These are phyloP conservation scores for Trichoderma sp. DNA, from an alignment of 2,329 filamentous ascomycete species.

Conservation along the genomic window DNA sequence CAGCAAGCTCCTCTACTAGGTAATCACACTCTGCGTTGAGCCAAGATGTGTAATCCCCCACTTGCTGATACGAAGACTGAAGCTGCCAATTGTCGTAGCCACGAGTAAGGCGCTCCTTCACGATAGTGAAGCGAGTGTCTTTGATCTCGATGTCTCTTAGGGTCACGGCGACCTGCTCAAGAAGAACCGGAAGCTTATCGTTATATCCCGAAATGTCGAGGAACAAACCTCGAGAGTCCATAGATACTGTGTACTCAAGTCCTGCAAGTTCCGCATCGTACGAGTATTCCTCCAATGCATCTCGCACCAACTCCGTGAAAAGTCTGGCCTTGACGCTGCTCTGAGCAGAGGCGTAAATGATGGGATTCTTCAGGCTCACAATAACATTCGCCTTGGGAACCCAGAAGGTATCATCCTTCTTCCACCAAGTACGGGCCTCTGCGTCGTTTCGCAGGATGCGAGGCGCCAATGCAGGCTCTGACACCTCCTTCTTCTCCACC, in stretches of 20 bases:
- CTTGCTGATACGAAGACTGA: conserved; percentile 83
- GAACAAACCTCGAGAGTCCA: conserved; percentile 70
- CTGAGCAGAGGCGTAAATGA: conserved; percentile 75
- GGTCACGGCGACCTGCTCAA: conserved; percentile 82
- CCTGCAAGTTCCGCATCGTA: conserved; percentile 95
- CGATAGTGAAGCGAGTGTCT: conserved; percentile 83
- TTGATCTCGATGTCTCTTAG: conserved; percentile 82
- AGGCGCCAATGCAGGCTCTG: conserved; percentile 68
- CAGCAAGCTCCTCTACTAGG: conserved; percentile 74
- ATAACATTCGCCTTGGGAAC: conserved; percentile 90
- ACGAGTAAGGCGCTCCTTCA: conserved; percentile 78
- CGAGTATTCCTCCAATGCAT: conserved; percentile 86
- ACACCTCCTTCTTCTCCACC: conserved; percentile 90
- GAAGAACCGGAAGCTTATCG: conserved; percentile 85
- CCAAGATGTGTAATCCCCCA: conserved; percentile 78
- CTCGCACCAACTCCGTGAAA: conserved; percentile 81
- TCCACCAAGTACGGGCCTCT: conserved; percentile 83
- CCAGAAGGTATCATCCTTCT: conserved; percentile 98
- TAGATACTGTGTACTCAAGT: conserved; percentile 73
- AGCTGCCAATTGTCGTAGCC: conserved; percentile 83
- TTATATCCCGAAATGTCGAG: conserved; percentile 88
- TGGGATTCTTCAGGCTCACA: conserved; percentile 73
- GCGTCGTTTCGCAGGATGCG: conserved; percentile 82
- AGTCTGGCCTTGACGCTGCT: conserved; percentile 74
- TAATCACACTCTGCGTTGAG: conserved; percentile 73